These are phyloP conservation scores for Phaeolepiota aurea DNA, from an alignment of 768 basidiomycete species.

Conservation along the genomic window DNA sequence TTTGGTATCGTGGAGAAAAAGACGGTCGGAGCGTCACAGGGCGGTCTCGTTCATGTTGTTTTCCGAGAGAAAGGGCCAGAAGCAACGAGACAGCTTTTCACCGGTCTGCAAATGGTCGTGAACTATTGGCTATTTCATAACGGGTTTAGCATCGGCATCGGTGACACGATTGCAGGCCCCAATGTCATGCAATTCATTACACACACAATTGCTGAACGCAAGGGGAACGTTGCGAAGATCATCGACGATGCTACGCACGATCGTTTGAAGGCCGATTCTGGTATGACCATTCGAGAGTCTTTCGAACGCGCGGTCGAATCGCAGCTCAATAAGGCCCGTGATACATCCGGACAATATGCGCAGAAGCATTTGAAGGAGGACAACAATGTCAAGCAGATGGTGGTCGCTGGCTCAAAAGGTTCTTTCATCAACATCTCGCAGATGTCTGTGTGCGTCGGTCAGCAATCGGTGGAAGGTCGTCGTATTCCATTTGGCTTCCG, in stretches of 20 bases:
- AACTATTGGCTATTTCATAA: slow-evolving; percentile 99
- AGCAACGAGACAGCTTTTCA: slow-evolving; percentile 83
- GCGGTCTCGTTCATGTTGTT: slow-evolving; percentile 91
- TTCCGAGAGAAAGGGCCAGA: slow-evolving; percentile 98
- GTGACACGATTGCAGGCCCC: slow-evolving; percentile 92
- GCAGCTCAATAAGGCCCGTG: slow-evolving; percentile 91
- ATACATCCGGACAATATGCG: slow-evolving; percentile 92
- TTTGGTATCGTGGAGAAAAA: slow-evolving; percentile 97
- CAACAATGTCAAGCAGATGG: slow-evolving; percentile 99
- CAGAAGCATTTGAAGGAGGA: slow-evolving; percentile 97
- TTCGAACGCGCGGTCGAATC: slow-evolving; percentile 91
- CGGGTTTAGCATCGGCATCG: slow-evolving; percentile 98
- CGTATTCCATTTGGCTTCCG: slow-evolving; percentile 98
- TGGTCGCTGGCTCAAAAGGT: slow-evolving; percentile 97
- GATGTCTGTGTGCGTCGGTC: slow-evolving; percentile 99
- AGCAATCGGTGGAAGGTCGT: slow-evolving; percentile 96
- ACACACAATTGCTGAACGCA: slow-evolving; percentile 72
- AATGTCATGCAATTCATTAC: slow-evolving; percentile 86
- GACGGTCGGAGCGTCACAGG: slow-evolving; percentile 93
- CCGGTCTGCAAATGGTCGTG: slow-evolving; percentile 89
- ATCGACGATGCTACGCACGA: slow-evolving; percentile 84
- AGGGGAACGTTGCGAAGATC: slow-evolving; percentile 67
- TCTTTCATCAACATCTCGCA: slow-evolving; percentile 99
- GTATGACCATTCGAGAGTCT: slow-evolving; percentile 99
- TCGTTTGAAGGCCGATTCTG: slow-evolving; percentile 80